phyloP scores from a whole-genome alignment of 1,284 basidiomycete genomes.

The Rhodotorula sp. region DNA sequence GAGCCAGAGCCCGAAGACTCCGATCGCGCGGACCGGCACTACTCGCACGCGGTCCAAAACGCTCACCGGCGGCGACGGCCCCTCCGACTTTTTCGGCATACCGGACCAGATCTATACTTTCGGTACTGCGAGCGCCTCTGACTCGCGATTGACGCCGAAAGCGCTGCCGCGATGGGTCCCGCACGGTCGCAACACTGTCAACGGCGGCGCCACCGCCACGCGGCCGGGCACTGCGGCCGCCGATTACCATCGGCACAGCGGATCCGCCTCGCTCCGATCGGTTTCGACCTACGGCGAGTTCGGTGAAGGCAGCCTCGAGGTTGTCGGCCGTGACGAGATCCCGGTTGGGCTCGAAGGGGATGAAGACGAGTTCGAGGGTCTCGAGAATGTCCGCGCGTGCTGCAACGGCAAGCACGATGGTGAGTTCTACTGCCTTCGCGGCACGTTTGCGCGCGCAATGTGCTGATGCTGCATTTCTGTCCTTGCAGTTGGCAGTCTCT shows the following conservation, averaged over 20 bases:
- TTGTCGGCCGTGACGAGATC: slow-evolving; percentile 55
- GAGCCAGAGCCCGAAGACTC: neutral
- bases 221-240: slow-evolving; percentile 82
- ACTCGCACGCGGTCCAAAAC: slow-evolving; percentile 16
- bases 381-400: slow-evolving; percentile 76
- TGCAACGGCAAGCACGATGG: slow-evolving; percentile 71
- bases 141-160: slow-evolving; percentile 50
- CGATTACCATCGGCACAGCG: slow-evolving; percentile 61
- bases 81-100: slow-evolving; percentile 15
- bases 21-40: neutral
- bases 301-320: slow-evolving; percentile 66
- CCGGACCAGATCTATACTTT: slow-evolving; percentile 20
- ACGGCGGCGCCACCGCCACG: slow-evolving; percentile 56
- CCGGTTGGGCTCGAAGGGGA: slow-evolving; percentile 59
- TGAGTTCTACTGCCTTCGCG: slow-evolving; percentile 20
- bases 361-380: slow-evolving; percentile 81
- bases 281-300: slow-evolving; percentile 46
- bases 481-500: slow-evolving; percentile 30
- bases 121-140: slow-evolving; percentile 30
- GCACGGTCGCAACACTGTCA: neutral
- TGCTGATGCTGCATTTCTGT: neutral
- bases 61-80: neutral
- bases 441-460: too few species aligned
- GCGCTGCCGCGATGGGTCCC: slow-evolving; percentile 24
- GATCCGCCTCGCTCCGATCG: slow-evolving; percentile 64